Percentiles rank a stretch among this genome's conserved stretches.
Evolutionary conservation across 306 rosid species (phyloP).

Genomic region (Betula pendula): DNA sequence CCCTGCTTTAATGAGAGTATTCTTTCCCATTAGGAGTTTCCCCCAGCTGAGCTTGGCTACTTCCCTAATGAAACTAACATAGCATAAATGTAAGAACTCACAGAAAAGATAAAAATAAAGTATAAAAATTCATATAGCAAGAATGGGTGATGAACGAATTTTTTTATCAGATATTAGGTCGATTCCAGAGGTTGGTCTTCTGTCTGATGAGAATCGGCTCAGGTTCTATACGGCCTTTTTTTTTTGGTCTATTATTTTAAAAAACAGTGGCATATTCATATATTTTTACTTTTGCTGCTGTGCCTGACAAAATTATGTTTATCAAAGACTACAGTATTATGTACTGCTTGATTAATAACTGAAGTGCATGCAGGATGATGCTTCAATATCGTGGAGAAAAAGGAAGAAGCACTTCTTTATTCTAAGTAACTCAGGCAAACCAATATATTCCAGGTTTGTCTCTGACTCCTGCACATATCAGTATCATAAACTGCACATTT

Average conservation of each 20-base stretch:
- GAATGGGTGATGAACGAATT: not conserved
- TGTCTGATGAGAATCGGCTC: not conserved
- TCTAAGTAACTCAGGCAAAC: slow-evolving; percentile 91
- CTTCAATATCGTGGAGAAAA: slow-evolving; percentile 90
- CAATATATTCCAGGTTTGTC: slow-evolving; percentile 87
- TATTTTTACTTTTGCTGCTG: slow-evolving; percentile 12
- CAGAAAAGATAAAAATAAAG: not conserved
- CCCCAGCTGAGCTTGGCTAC: not conserved
- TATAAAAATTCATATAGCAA: not conserved
- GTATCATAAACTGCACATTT: slow-evolving; percentile 21
- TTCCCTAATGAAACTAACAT: not conserved
- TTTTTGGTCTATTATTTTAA: not conserved
- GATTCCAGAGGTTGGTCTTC: not conserved
- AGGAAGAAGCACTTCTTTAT: slow-evolving; percentile 91
- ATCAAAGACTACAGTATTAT: slow-evolving; percentile 31
- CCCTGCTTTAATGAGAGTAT: not conserved
- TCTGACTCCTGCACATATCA: slow-evolving; percentile 14
- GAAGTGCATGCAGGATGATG: slow-evolving; percentile 96
- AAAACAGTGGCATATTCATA: not conserved
- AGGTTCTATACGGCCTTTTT: not conserved
- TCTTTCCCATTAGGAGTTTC: not conserved
- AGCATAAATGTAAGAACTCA: not conserved
- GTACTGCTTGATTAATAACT: slow-evolving; percentile 50
- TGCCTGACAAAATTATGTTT: slow-evolving; percentile 6
- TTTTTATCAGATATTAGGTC: not conserved